Evolutionary conservation across 1,284 basidiomycete species (phyloP).

Genomic region (Apiotrichum gracile): DNA sequence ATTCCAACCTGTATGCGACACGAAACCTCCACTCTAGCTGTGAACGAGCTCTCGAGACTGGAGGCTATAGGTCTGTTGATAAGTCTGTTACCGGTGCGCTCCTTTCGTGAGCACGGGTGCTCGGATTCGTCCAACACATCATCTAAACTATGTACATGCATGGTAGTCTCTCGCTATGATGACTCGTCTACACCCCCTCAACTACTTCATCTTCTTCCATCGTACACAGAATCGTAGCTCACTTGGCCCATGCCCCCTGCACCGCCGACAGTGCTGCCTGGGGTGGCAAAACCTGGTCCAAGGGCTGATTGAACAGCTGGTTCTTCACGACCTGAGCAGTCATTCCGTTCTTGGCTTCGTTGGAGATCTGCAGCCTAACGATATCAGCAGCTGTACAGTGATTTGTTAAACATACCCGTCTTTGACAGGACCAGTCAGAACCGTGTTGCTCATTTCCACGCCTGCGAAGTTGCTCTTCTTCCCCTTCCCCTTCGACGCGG

Average conservation of each 20-base stretch:
- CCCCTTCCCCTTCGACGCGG: too few relatives aligned
- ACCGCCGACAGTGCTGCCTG: conserved; percentile 13
- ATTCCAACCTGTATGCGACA: too few relatives aligned
- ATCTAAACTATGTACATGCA: background rate
- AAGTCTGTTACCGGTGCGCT: too few relatives aligned
- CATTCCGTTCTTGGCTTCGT: conserved; percentile 84
- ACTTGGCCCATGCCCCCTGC: background rate
- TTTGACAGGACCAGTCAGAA: conserved; percentile 70
- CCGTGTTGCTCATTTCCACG: conserved; percentile 44
- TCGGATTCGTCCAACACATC: background rate
- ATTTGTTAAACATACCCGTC: conserved; percentile 59
- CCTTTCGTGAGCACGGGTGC: too few relatives aligned
- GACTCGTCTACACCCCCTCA: background rate
- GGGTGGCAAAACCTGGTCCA: conserved; percentile 16
- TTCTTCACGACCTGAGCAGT: conserved; percentile 86
- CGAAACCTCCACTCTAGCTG: too few relatives aligned
- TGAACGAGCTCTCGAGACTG: too few relatives aligned
- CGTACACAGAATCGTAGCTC: background rate
- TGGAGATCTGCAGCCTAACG: conserved; percentile 69
- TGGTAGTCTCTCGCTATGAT: background rate
- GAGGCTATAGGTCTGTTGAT: too few relatives aligned
- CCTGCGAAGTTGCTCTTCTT: conserved; percentile 19
- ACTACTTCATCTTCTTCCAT: background rate
- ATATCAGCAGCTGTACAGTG: conserved; percentile 1
- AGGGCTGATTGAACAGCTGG: conserved; percentile 41